Base-by-base conservation (phyloP, 495 filamentous ascomycete genomes). In the Cladorrhinum samala region DNA sequence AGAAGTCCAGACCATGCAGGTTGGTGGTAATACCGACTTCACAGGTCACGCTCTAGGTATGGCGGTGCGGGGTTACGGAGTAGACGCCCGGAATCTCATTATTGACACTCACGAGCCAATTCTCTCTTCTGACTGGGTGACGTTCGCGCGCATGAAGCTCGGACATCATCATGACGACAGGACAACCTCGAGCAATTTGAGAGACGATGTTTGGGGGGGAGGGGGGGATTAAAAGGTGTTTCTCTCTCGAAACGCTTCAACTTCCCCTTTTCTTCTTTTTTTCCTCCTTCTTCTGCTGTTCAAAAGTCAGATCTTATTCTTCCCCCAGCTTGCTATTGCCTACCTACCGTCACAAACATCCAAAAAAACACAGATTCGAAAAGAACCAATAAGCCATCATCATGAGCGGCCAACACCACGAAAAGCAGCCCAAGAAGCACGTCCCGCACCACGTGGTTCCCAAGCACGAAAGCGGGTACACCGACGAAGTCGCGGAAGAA, bases 401-500 rank as follows among this genome's bases (percentile, higher is more conserved):
- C 23, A 47, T 47, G 45, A 47, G 45, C 45, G 30, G 45, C 24
- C 45, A 47, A 8, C 42, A 25, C 42, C 42, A 25, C 42, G 42
- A 45, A 19, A 45, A 45, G 17, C 5, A 4, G 3, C 42, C 42
- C 42, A 16, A 38, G 4, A 54, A 54, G 44, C 46, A 46, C 41
- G 50, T 56, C 27, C 50, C 50, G 17, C 58, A 50, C 25, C 50
- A 54, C 41, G 43, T 52, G 2, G 24, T 48, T 30, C 55, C 55
- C 36, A 49, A 49, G 50, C 50, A 53, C 7, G 56, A 59, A 37
- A 36, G 51, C 17, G 63, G 63, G 38, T 66, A 66, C 30, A 61
- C 61, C 51, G 63, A 66, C 46, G 53, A 61, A 25, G 60, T 53
- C 23, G 38, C 58, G 18, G 55, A 57, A 45, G 63, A 66, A 40